Evolutionary conservation across 305 asterid genomes (phyloP).

Genomic region (Striga hermonthica): DNA sequence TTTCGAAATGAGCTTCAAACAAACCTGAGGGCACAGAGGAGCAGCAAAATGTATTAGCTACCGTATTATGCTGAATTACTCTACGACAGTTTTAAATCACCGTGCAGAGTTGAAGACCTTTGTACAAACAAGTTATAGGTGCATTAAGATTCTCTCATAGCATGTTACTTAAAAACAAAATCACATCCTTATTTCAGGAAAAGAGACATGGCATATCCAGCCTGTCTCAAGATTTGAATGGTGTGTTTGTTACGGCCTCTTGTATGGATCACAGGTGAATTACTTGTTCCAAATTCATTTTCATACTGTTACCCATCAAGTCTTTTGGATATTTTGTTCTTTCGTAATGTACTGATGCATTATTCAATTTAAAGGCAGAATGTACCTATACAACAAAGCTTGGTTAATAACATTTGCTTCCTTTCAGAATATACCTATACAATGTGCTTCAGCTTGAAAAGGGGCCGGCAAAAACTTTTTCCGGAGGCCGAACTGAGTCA

Average conservation of each 20-base stretch:
- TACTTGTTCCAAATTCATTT: slow-evolving; percentile 16
- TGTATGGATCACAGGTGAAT: slow-evolving; percentile 92
- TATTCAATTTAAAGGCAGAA: slow-evolving; percentile 11
- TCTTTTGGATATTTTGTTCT: not conserved
- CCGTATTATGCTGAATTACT: slow-evolving; percentile 1
- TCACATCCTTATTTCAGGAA: slow-evolving; percentile 47
- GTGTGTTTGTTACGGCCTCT: slow-evolving; percentile 79
- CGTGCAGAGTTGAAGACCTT: not conserved
- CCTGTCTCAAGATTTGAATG: slow-evolving; percentile 84
- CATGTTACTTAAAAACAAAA: slow-evolving; percentile 17
- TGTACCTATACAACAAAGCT: not conserved
- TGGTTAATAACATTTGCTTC: not conserved
- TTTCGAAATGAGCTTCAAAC: not conserved
- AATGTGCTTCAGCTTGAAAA: slow-evolving; percentile 77
- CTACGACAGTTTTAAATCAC: not conserved
- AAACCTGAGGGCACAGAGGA: not conserved
- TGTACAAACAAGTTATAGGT: not conserved
- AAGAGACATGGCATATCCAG: slow-evolving; percentile 82
- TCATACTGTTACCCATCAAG: not conserved
- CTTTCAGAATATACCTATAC: slow-evolving; percentile 75
- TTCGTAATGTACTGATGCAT: not conserved
- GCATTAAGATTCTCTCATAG: slow-evolving; percentile 16
- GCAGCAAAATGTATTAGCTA: not conserved
- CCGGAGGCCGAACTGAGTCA: slow-evolving; percentile 69
- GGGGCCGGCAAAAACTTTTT: slow-evolving; percentile 66